Evolutionary conservation across 768 basidiomycete species (phyloP), one percentile per base, ranked within the genome.

Genomic region (Thelephora aurantiotincta): DNA sequence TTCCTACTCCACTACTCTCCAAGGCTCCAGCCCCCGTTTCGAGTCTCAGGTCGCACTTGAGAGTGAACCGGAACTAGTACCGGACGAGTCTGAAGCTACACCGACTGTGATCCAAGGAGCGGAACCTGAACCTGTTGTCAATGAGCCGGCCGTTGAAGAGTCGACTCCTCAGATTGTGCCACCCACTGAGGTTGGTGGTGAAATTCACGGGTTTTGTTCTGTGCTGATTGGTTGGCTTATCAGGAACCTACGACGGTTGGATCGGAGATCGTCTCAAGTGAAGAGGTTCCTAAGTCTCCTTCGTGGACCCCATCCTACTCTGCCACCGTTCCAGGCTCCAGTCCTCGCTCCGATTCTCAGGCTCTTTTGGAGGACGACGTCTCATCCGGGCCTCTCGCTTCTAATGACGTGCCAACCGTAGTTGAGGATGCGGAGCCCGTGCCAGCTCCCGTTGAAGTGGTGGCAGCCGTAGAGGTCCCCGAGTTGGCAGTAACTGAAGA

Each of bases 1-100:
- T 2, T 60, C 59, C 1, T 60, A 58, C 48, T 60, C 59, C 9
- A 52, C 38, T 16, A 49, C 51, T 49, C 56, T 42, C n/a, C 53
- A 52, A 30, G 53, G 53, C 6, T 36, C 51, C 2, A 52, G 45
- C 33, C 48, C 53, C 16, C 34, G 36, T 12, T 9, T 48, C 16
- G 18, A 13, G n/a, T 43, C 42, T 11, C 19, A 51, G 33, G 34
- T 37, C 2, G 14, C 11, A 9, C 38, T 41, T 5, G 12, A 41
- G 38, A 22, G 2, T 11, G 38, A 18, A 22, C 18, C 16, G 6
- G 18, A 41, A 11, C 14, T 4, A 41, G 18, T 41, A 1, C 38
- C 14, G 14, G 22, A 7, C 14, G 38, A 41, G 38, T 18, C 38
- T 14, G 22, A 18, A 14, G 26, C 4, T 30, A 30, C 9, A 4